Base-by-base conservation (phyloP, 352 stramenopile species). In the Lagenidium giganteum region DNA sequence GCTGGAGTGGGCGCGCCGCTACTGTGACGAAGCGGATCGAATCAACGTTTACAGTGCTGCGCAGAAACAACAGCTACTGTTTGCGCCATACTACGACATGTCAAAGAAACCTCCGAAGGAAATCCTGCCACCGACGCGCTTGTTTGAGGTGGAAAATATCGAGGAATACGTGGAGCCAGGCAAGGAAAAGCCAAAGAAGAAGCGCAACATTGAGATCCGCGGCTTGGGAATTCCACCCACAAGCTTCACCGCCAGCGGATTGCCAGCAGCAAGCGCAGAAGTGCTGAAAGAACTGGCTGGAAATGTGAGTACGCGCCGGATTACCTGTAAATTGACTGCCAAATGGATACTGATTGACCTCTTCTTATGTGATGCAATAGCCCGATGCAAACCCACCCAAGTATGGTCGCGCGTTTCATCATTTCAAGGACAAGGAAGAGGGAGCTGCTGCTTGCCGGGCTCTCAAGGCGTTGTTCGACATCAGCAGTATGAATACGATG, bases 401-500 rank as follows among this genome's bases (percentile, higher is more conserved):
- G 34, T 94, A 88, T 25, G 83, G 83, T 2, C 67, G 64, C 22
- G 94, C 93, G 9, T 98, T 96, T 54, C 71, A 96, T 6, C 93
- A 96, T 59, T 98, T 99, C 46, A 73, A 88, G 13, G 83, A 96
- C 42, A 87, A 92, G 22, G 68, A 97, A 49, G 67, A 87, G 49
- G 94, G 95, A 11, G 80, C 93, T 27, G 82, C 92, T n/a, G 96
- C 95, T 4, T 99, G 96, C 56, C 67, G 95, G 30, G 95, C 95
- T 9, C 70, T 99, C 25, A 96, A 89, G 54, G 93, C 87, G 30
- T 75, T 98, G 22, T 97, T 85, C 61, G 82, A 95, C 23, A 98
- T 99, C 62, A 96, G 90, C 51, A 97, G 82, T 40, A 98, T 99
- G 42, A 97, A 99, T 58, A 99, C 96, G 20, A 99, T 99, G 95